Evolutionary conservation across 768 basidiomycete species (phyloP), one percentile per base, ranked within the genome.

Genomic region (Suillus sp.): DNA sequence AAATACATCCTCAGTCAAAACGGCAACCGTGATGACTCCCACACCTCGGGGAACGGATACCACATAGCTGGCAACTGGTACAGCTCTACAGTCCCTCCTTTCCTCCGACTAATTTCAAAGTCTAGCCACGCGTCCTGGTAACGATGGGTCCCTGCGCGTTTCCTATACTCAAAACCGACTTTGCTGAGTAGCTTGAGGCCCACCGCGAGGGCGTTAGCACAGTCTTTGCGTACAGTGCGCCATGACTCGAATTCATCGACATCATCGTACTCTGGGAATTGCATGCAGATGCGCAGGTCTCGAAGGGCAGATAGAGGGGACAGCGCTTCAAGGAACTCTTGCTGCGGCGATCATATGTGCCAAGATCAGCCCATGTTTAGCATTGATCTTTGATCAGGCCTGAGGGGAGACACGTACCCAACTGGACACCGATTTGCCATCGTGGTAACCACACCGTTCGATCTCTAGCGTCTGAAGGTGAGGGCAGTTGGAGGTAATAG

Each of bases 71-170:
- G 74, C 22, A 75, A 67, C 4, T 37, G 65, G 3, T 60, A 66
- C 38, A 76, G 66, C 25, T 65, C 64, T 25, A 59, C 51, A 35
- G 65, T 68, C 6, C 66, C 68, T 43, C 42, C 54, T 27, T 14
- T 53, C 40, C 53, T 27, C 2, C 69, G 67, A 62, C 62, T 64
- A 54, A 72, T 65, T 38, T 66, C 72, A 56, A 72, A 78, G 63
- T 76, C 75, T 18, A 78, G 71, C 75, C 75, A 76, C 32, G 76
- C 71, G 42, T 76, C 75, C 62, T 77, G 75, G 62, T 76, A 76
- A 45, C 74, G 59, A 51, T 76, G 75, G 2, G 75, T 78, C 37
- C 75, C 75, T 9, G 76, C 72, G 16, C 75, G 72, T 68, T 72
- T 78, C 59, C 75, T 74, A 65, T 77, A 78, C 64, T 76, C 75